These are phyloP conservation scores for Mychonastes homosphaera DNA, from an alignment of 139 green algal species.

Conservation along the genomic window DNA sequence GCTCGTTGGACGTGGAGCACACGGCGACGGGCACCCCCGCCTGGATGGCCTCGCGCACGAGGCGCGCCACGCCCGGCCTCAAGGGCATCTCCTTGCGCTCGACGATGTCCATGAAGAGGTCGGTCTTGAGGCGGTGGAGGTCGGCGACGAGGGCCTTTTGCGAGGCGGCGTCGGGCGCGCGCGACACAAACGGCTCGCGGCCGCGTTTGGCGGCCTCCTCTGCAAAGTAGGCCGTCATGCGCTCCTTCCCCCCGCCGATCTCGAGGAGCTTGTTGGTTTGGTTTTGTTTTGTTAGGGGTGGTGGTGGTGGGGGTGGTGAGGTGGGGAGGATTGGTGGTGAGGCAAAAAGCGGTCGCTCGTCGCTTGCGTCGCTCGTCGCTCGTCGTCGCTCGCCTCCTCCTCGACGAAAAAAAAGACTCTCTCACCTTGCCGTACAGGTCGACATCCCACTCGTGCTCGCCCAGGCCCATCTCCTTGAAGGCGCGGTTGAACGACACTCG, in stretches of 20 bases:
- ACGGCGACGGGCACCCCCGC: slow-evolving; percentile 83
- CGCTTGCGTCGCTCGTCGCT: no score
- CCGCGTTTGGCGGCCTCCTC: neutral
- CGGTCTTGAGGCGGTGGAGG: slow-evolving; percentile 89
- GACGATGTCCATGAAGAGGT: slow-evolving; percentile 91
- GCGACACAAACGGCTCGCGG: slow-evolving; percentile 4
- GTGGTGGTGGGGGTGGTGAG: no score
- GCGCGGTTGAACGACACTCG: slow-evolving; percentile 89
- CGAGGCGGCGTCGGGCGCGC: slow-evolving; percentile 27
- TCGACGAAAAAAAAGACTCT: no score
- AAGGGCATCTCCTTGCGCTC: slow-evolving; percentile 79
- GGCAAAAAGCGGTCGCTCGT: no score
- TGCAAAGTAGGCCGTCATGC: slow-evolving; percentile 91
- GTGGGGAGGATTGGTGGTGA: no score
- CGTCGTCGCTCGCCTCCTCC: no score
- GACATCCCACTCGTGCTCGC: slow-evolving; percentile 69
- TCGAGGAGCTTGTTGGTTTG: no score
- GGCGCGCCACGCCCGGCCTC: slow-evolving; percentile 75
- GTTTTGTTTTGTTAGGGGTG: no score
- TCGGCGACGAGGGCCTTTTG: slow-evolving; percentile 66
- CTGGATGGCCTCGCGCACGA: slow-evolving; percentile 48
- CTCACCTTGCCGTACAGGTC: slow-evolving; percentile 90
- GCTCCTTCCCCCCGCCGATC: slow-evolving; percentile 95
- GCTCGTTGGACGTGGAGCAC: slow-evolving; percentile 96
- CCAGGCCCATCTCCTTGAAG: slow-evolving; percentile 72